Base-by-base conservation (phyloP, 1,284 basidiomycete species). In the Ceraceosorus guamensis region DNA sequence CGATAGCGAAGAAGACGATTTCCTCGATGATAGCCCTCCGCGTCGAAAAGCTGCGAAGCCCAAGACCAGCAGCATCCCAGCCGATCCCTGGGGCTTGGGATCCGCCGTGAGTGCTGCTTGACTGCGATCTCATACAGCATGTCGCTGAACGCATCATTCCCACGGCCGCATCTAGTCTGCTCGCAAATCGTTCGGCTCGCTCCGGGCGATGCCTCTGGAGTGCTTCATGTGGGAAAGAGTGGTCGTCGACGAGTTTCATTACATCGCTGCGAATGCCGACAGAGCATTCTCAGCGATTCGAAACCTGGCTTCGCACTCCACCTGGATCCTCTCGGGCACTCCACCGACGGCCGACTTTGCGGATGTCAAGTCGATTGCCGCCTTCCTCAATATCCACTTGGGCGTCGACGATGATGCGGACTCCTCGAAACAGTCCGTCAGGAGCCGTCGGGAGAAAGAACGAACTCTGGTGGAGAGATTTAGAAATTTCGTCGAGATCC, bases 281-380 rank as follows among this genome's bases (percentile, higher is more conserved):
- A 85, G 87, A 67, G 81, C 85, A 6, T 85, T 89, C 55, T 81
- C 88, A 1, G 82, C 91, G 66, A 82, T 93, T 33, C 88, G 88
- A 3, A 83, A 82, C 43, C 77, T 93, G 30, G 83, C 85, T 30
- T 86, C 89, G 0, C 85, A 87, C 56, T 83, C 88, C 60, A 86
- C 85, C 55, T 96, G 91, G 91, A 88, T 96, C 3, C 81, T 96
- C n/a, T 96, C 91, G 0, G 91, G 92, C 39, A 96, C 91, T 16
- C 92, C 91, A 2, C 91, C 91, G 0, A 87, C 91, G 50, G 86
- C 88, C 60, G 88, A 92, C 77, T 96, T 96, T 75, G 85, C 84
- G 3, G 85, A 91, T 6, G 79, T 96, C 65, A 91, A 92, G 79
- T 90, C 87, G 45, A 69, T 69, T 56, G 67, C 67, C 30, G 60